Evolutionary conservation across 306 rosid species (phyloP).

Genomic region (Cyclanthera cordifolia): DNA sequence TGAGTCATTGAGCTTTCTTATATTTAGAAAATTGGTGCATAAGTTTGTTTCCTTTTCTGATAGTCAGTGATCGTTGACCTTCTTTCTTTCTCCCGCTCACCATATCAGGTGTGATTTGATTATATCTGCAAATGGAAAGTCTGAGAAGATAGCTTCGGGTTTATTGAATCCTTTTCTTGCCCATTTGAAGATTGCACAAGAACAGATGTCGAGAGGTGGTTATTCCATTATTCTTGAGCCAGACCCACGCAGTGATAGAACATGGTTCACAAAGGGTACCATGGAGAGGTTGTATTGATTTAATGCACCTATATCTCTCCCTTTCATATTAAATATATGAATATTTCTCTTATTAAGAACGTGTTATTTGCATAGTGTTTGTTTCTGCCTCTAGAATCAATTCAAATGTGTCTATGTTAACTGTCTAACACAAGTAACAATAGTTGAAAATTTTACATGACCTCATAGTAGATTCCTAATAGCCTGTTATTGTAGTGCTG

Average conservation of each 20-base stretch:
- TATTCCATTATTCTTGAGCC: slow-evolving; percentile 84
- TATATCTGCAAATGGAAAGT: slow-evolving; percentile 76
- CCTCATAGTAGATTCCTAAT: neutral
- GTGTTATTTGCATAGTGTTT: neutral
- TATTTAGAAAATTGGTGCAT: neutral
- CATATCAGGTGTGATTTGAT: slow-evolving; percentile 75
- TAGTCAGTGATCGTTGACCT: neutral
- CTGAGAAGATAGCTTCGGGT: slow-evolving; percentile 85
- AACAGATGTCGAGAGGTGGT: slow-evolving; percentile 92
- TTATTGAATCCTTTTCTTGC: slow-evolving; percentile 79
- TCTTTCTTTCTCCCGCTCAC: slow-evolving; percentile 1
- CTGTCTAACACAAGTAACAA: neutral
- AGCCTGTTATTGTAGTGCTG: neutral
- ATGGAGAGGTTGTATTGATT: slow-evolving; percentile 51
- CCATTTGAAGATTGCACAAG: slow-evolving; percentile 89
- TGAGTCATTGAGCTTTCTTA: neutral
- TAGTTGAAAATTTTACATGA: neutral
- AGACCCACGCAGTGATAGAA: slow-evolving; percentile 31
- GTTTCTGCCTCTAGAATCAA: neutral
- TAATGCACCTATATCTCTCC: neutral
- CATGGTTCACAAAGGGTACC: slow-evolving; percentile 85
- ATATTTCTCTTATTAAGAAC: neutral
- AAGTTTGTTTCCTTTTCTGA: neutral
- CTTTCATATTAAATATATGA: neutral
- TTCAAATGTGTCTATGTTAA: neutral